Conservation (phyloP, 2,329 filamentous ascomycete genomes). For the Neofusicoccum laricinum region DNA sequence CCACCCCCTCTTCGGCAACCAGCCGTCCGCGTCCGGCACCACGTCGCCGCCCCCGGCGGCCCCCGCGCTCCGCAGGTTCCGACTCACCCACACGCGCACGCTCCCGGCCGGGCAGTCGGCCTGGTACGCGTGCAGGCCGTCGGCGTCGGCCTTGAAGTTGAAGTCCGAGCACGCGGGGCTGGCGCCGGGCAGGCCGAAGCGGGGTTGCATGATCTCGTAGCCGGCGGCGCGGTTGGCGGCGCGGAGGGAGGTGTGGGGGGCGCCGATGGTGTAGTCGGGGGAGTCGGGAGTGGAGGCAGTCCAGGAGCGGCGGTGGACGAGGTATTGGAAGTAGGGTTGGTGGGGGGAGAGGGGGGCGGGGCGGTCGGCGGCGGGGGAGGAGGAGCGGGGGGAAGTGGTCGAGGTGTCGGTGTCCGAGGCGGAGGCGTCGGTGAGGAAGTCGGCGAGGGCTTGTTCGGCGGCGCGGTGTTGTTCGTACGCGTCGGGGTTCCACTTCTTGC, state of each 20-base stretch:
- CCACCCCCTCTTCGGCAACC: too few relatives aligned
- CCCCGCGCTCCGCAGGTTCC: not conserved
- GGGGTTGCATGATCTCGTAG: not conserved
- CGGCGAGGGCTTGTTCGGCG: not conserved
- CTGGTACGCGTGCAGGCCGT: not conserved
- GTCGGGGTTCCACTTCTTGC: not conserved
- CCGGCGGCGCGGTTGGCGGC: not conserved
- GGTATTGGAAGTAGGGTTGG: conserved; percentile 3
- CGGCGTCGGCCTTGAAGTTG: not conserved
- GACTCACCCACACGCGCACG: not conserved
- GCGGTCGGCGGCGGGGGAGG: not conserved
- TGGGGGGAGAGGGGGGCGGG: not conserved
- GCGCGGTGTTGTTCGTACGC: not conserved
- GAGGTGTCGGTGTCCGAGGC: not conserved
- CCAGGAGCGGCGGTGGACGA: not conserved
- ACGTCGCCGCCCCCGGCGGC: not conserved
- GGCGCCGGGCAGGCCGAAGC: not conserved
- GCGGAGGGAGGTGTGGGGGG: not conserved
- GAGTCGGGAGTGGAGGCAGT: not conserved
- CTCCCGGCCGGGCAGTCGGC: not conserved
- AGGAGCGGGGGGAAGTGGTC: not conserved
- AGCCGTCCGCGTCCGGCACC: too few relatives aligned
- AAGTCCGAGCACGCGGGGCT: not conserved
- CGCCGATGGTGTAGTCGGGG: not conserved
- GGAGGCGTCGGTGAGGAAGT: not conserved